A percentile compares a stretch with the other conserved stretches of the same genome.
Conservation (phyloP, 73 alveolate species). For the Chromera velia region DNA sequence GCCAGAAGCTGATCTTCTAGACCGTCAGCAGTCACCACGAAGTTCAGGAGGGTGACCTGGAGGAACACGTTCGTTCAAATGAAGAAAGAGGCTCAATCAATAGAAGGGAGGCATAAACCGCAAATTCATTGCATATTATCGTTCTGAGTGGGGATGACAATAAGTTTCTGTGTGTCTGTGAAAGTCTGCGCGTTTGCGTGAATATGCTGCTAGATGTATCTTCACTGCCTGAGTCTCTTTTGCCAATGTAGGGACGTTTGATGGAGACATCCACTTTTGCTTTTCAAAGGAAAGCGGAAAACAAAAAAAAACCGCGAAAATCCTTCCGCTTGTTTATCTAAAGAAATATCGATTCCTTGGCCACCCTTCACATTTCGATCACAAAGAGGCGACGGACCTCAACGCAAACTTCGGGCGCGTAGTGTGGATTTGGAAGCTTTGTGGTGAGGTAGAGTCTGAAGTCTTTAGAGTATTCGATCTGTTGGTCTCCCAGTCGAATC, state of each 20-base stretch:
- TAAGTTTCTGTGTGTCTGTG: no score
- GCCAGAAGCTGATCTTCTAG: slow-evolving; percentile 92
- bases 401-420: slow-evolving; percentile 97
- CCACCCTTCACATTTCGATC: slow-evolving; percentile 91
- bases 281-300: not conserved
- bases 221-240: no score
- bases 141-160: no score
- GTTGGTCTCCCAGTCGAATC: slow-evolving; percentile 77
- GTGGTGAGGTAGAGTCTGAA: slow-evolving; percentile 96
- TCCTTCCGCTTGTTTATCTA: slow-evolving; percentile 7
- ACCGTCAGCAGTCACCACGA: slow-evolving; percentile 93
- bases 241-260: no score
- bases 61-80: no score
- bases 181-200: no score
- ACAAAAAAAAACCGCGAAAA: not conserved
- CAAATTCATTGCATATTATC: no score
- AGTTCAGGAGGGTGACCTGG: slow-evolving; percentile 81
- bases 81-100: no score
- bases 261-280: not conserved
- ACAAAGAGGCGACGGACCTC: slow-evolving; percentile 92
- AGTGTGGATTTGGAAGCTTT: slow-evolving; percentile 97
- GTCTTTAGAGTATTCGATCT: slow-evolving; percentile 78
- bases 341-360: slow-evolving; percentile 15
- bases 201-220: no score
- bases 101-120: no score